Evolutionary conservation across 768 basidiomycete genomes (phyloP).

Genomic region (Artomyces pyxidatus): DNA sequence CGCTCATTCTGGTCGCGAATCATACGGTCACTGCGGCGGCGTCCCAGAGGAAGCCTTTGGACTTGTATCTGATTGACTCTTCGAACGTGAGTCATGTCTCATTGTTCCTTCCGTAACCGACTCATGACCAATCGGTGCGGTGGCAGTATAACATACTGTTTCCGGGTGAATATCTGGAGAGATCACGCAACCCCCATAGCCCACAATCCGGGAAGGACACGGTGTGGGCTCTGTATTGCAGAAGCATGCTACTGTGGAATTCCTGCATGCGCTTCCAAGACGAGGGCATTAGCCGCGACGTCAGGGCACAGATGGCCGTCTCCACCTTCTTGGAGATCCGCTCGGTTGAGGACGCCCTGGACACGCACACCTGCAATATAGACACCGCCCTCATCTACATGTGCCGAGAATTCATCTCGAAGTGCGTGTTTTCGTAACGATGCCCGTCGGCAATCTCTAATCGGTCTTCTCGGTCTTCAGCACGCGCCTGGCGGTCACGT

Average conservation of each 20-base stretch:
- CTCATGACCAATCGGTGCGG: slow-evolving; percentile 11
- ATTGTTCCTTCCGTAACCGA: not conserved
- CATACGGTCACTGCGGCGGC: slow-evolving; percentile 64
- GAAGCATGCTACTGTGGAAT: slow-evolving; percentile 77
- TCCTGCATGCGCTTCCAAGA: slow-evolving; percentile 49
- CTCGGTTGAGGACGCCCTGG: slow-evolving; percentile 57
- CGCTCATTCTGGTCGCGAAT: slow-evolving; percentile 58
- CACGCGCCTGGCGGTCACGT: slow-evolving; percentile 15
- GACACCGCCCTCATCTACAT: slow-evolving; percentile 44
- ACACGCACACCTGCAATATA: slow-evolving; percentile 61
- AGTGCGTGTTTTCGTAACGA: slow-evolving; percentile 4
- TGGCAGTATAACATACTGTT: slow-evolving; percentile 56
- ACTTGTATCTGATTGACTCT: slow-evolving; percentile 55
- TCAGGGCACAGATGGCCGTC: slow-evolving; percentile 50
- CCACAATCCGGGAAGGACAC: slow-evolving; percentile 62
- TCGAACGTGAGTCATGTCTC: slow-evolving; percentile 43
- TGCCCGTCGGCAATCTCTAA: not conserved
- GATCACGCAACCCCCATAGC: slow-evolving; percentile 29
- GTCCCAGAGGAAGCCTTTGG: slow-evolving; percentile 48
- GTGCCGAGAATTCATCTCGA: slow-evolving; percentile 14
- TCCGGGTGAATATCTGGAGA: slow-evolving; percentile 63
- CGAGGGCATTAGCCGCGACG: slow-evolving; percentile 35
- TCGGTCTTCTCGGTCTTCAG: not conserved
- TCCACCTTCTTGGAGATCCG: slow-evolving; percentile 62
- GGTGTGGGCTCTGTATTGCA: slow-evolving; percentile 77